Percentiles rank a stretch among this genome's conserved stretches.
Conservation (phyloP, 2,329 filamentous ascomycete species). For the Acephala macrosclerotiorum region DNA sequence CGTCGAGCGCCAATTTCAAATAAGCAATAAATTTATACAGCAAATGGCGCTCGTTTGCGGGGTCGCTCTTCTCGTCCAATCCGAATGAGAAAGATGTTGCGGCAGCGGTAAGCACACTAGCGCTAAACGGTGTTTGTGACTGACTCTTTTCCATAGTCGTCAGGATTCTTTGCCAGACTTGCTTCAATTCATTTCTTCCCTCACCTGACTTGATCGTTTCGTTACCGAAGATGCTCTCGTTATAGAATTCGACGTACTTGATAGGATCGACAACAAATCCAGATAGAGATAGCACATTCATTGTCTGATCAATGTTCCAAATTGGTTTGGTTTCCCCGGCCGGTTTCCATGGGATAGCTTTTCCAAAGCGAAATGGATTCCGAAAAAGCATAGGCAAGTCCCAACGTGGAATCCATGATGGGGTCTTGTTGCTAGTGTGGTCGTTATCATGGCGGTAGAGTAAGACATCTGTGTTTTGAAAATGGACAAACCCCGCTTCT, state of each 20-base stretch:
- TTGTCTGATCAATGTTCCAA: conserved; percentile 37
- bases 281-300: conserved; percentile 30
- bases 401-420: conserved; percentile 40
- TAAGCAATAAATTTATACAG: conserved; percentile 36
- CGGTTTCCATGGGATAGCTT: conserved; percentile 37
- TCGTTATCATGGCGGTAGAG: too few relatives aligned
- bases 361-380: conserved; percentile 43
- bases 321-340: conserved; percentile 31
- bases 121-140: conserved; percentile 26
- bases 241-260: conserved; percentile 27
- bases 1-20: conserved; percentile 35
- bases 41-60: conserved; percentile 31
- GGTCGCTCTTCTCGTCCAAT: conserved; percentile 35
- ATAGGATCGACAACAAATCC: conserved; percentile 25
- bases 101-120: conserved; percentile 26
- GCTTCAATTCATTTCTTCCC: conserved; percentile 25
- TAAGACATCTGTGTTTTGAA: conserved; percentile 37
- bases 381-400: conserved; percentile 41
- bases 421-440: conserved; percentile 32
- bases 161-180: conserved; percentile 35
- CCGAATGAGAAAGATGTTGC: conserved; percentile 39
- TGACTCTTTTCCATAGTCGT: conserved; percentile 20
- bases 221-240: conserved; percentile 35
- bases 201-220: conserved; percentile 33
- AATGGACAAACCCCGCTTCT: conserved; percentile 40